Evolutionary conservation across 2,329 filamentous ascomycete species (phyloP).

Genomic region (Sordariomycetes sp.): DNA sequence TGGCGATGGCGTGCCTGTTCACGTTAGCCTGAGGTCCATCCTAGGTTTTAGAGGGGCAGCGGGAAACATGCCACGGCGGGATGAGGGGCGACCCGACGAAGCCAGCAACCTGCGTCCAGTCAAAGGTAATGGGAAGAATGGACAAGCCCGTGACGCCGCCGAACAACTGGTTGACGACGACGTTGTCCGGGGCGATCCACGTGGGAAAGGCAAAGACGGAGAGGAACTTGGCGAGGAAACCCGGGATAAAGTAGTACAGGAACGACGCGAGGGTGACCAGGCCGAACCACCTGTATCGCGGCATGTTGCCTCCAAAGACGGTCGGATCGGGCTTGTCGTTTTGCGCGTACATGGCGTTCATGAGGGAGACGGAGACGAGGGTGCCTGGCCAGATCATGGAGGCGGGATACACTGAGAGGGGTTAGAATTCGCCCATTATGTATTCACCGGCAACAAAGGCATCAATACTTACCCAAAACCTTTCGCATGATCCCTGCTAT

Average conservation of each 20-base stretch:
- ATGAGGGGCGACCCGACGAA: slow-evolving; percentile 57
- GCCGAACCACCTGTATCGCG: slow-evolving; percentile 52
- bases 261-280: slow-evolving; percentile 44
- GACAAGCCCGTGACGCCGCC: slow-evolving; percentile 56
- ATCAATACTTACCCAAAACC: slow-evolving; percentile 35
- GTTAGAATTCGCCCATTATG: too few species aligned
- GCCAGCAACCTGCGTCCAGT: slow-evolving; percentile 62
- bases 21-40: background rate
- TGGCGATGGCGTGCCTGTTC: slow-evolving; percentile 54
- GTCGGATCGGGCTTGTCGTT: slow-evolving; percentile 33
- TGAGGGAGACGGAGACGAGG: slow-evolving; percentile 51
- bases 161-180: slow-evolving; percentile 60
- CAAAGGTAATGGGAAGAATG: slow-evolving; percentile 59
- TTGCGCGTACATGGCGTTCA: slow-evolving; percentile 60
- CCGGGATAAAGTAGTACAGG: slow-evolving; percentile 56
- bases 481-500: slow-evolving; percentile 55
- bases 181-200: slow-evolving; percentile 57
- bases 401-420: slow-evolving; percentile 38
- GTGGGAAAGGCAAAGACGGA: slow-evolving; percentile 60
- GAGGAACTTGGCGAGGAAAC: slow-evolving; percentile 54
- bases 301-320: slow-evolving; percentile 49
- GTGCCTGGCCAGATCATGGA: slow-evolving; percentile 66
- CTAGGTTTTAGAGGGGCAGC: background rate
- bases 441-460: too few species aligned
- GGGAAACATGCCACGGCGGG: slow-evolving; percentile 43